Conservation (phyloP, 2,329 filamentous ascomycete genomes). For the Stemphylium lycopersici region DNA sequence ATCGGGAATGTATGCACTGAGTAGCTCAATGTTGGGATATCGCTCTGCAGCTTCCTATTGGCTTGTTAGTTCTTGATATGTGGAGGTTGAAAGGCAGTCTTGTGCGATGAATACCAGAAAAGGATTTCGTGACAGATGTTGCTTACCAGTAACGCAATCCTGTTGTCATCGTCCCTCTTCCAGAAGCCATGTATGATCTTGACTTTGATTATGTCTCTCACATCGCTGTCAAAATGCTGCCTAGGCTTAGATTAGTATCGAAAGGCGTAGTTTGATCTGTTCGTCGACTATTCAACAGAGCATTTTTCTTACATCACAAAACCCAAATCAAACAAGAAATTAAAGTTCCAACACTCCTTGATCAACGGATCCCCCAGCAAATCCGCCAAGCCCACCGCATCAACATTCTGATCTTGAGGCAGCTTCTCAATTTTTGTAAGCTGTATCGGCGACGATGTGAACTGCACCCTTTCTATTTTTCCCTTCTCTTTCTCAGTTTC, state of each 20-base stretch:
- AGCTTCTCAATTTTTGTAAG: conserved; percentile 74
- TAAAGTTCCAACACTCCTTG: conserved; percentile 73
- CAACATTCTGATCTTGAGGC: conserved; percentile 64
- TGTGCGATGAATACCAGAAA: too few relatives aligned
- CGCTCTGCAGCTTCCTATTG: conserved; percentile 64
- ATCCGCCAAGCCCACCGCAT: conserved; percentile 69
- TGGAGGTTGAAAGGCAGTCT: background rate
- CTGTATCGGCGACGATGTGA: conserved; percentile 69
- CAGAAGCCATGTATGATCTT: conserved; percentile 69
- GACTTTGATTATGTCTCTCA: conserved; percentile 58
- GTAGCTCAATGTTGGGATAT: conserved; percentile 71
- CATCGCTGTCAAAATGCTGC: conserved; percentile 63
- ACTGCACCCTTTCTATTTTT: background rate
- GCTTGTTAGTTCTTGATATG: conserved; percentile 7
- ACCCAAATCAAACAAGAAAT: conserved; percentile 68
- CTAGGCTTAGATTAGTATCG: too few relatives aligned
- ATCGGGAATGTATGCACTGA: conserved; percentile 79
- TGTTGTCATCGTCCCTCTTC: conserved; percentile 69
- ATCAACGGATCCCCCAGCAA: conserved; percentile 78
- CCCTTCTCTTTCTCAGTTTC: background rate
- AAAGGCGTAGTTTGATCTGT: too few relatives aligned
- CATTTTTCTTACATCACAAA: conserved; percentile 69
- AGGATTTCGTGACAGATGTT: too few relatives aligned
- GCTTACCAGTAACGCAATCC: conserved; percentile 63
- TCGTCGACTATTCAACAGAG: too few relatives aligned